Base-by-base conservation (phyloP, 2,329 filamentous ascomycete genomes). In the Ascochyta fabae region DNA sequence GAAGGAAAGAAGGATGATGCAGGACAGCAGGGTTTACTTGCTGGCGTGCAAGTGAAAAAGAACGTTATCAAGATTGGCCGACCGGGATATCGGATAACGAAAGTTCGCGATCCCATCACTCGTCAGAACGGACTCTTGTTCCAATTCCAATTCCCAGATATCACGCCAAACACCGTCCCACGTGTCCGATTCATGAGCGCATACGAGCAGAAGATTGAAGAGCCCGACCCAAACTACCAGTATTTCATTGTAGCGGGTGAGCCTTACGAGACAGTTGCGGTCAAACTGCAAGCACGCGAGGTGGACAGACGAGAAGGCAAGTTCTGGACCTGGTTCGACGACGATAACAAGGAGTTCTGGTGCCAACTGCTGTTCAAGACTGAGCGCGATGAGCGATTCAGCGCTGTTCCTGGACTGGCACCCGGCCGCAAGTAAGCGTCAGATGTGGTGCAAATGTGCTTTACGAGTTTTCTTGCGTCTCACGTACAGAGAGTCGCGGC, bases 361-460 rank as follows among this genome's bases (percentile, higher is more conserved):
- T 86, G 97, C 36, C 95, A 98, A 81, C 85, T 99, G 63, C 90
- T 98, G 82, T 99, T 98, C 80, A 95, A 97, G 85, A 98, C 95
- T 35, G 95, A 99, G 82, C 87, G 95, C 61, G 95, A 98, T 79
- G 94, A 97, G 83, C 84, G 92, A 58, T 98, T 87, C 67, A 85
- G 82, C 67, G 85, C 85, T 66, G 86, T 88, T 39, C 86, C 86
- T 33, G 86, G 86, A 53, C 74, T 89, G 71, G 86, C 85, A 13
- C 83, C 85, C 44, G 74, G 71, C 10, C 66, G 73, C 33, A 73
- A 72, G 59, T 76, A 48, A 71, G 41, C n/a, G 6, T 26, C 23
- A n/a, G 19, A 1, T 16, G 27, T 22, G 23, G 15, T 35, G 34
- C 36, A 6, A 44, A 15, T 19, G 12, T 16, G 27, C 22, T 22